phyloP scores from a whole-genome alignment of 371 early-diverging fungal species.

The Mucor racemosus region DNA sequence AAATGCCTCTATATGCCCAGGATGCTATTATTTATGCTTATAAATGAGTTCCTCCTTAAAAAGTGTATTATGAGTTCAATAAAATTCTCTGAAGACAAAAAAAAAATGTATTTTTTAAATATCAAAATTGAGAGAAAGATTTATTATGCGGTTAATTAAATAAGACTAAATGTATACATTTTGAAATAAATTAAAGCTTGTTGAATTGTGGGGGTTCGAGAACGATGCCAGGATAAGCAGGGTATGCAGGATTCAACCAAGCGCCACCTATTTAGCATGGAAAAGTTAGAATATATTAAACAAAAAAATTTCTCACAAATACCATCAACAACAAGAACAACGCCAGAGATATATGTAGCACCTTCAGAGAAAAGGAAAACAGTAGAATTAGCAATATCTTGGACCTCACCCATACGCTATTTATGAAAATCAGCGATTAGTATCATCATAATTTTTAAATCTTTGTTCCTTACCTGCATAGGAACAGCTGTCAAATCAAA shows the following conservation, averaged over 20 bases:
- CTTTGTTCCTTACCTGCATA: slow-evolving; percentile 32
- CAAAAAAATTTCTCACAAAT: slow-evolving; percentile 1
- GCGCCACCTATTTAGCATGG: slow-evolving; percentile 20
- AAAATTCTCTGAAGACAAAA: too few species aligned
- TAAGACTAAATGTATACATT: neutral
- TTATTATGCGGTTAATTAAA: neutral
- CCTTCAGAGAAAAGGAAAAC: slow-evolving; percentile 73
- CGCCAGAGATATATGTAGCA: slow-evolving; percentile 64
- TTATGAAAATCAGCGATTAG: slow-evolving; percentile 1
- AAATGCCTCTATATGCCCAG: too few species aligned
- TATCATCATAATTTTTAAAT: neutral
- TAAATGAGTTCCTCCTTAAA: too few species aligned
- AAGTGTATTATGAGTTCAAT: too few species aligned
- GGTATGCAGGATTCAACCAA: slow-evolving; percentile 25
- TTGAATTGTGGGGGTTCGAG: slow-evolving; percentile 17
- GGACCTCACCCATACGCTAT: slow-evolving; percentile 59
- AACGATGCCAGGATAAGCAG: slow-evolving; percentile 25
- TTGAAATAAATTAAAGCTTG: slow-evolving; percentile 19
- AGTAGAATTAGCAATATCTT: slow-evolving; percentile 76
- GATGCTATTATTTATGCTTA: too few species aligned
- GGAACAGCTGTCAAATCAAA: slow-evolving; percentile 33
- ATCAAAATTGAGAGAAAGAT: neutral
- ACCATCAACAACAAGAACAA: slow-evolving; percentile 77
- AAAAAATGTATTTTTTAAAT: too few species aligned
- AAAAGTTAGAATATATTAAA: neutral